Base-by-base conservation (phyloP, 1,284 basidiomycete genomes). In the Boletellus deceptivus region DNA sequence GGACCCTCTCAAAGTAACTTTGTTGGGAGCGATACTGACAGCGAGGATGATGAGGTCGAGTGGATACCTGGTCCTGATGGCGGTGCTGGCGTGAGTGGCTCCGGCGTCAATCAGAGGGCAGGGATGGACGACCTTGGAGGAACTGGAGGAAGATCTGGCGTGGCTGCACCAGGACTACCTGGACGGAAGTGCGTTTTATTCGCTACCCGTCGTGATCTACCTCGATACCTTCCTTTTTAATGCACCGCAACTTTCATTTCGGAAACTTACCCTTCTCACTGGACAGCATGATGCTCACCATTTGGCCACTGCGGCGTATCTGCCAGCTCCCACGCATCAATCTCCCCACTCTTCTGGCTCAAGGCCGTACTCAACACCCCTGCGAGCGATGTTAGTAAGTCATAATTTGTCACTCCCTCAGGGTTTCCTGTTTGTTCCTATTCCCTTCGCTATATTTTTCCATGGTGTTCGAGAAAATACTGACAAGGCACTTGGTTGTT, bases 31-130 rank as follows among this genome's bases (percentile, higher is more conserved):
- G 66, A 70, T 5, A 59, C 62, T 16, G 64, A 69, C 1, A 70
- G 66, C 10, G 68, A 67, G 0, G 65, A 70, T 2, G 65, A 67
- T 1, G 65, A 67, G 2, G 41, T 63, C 16, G 64, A 68, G 27
- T 63, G 53, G 56, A 44, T 49, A 16, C 53, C 59, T 54, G 55
- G 58, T 14, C 14, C 36, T 25, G 54, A 46, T 24, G 49, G 46
- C 6, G 36, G 45, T 27, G 46, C 43, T 24, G 49, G 42, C 39
- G 16, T 42, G 6, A 46, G 49, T 20, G 38, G 39, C 3, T 33
- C 18, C 9, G 43, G 43, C 3, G 9, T 27, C 4, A 37, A 47
- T 18, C 41, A 35, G 18, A 48, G 31, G 22, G 36, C 36, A 4
- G 49, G 52, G 31, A 33, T 42, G 6, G 44, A 52, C 7, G 50